Base-by-base conservation (phyloP, 2,329 filamentous ascomycete genomes). In the Elsinoe ampelina region DNA sequence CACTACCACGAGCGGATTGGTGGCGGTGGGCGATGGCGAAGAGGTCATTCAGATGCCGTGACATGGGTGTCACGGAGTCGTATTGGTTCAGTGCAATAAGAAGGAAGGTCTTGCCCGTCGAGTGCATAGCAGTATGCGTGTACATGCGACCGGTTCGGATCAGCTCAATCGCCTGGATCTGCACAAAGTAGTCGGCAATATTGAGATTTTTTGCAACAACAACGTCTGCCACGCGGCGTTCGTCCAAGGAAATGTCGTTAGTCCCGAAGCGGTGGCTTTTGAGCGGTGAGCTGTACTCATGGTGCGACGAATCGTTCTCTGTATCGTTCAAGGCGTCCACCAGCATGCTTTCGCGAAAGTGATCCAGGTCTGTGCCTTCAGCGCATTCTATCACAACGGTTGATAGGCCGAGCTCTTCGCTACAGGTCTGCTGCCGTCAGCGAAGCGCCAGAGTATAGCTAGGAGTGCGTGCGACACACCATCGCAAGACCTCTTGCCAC, bases 21-120 rank as follows among this genome's bases (percentile, higher is more conserved):
- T 97, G 90, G 73, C 84, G 88, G 69, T 97, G 91, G 0, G 88
- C 92, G 58, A 97, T 84, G 67, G 90, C 89, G 62, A 97, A 85
- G 61, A 87, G 82, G 58, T 97, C 89, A 64, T 90, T 95, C 57
- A 79, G 62, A 62, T 78, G 76, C 41, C 69, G 66, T 1, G 65
- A 70, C 45, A 78, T 61, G 15, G 68, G 65, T 5, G 63, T 59
- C 7, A 61, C 58, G 15, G 69, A 66, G 5, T 63, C 67, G 13
- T 72, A 71, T 1, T 65, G 58, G n/a, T 90, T 73, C n/a, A 95
- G 73, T 1, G 88, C 85, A 30, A 95, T 74, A 61, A 96, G 84
- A 22, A 96, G 74, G 67, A 96, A 95, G 26, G 82, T 80, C 66
- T 83, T 85, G 0, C 90, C 89, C 0, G 87, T 85, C 36, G 79